Conservation (phyloP, 108 stramenopile species). For the Phaeodactylum tricornutum region DNA sequence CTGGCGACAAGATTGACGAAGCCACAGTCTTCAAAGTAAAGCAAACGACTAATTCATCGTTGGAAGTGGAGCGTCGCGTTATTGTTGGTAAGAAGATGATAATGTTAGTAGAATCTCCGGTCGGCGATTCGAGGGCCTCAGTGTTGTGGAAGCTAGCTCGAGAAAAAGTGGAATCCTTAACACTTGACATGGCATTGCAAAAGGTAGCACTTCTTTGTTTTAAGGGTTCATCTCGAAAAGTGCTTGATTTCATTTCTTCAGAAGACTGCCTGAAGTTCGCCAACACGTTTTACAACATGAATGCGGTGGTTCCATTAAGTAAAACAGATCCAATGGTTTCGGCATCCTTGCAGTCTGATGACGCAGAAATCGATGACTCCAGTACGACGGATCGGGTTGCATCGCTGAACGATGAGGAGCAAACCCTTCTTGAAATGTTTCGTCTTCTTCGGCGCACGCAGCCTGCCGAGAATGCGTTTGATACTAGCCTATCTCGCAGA, state of each 20-base stretch:
- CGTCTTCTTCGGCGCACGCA: slow-evolving; percentile 10
- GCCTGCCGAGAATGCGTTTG: slow-evolving; percentile 5
- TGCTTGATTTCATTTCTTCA: slow-evolving; percentile 39
- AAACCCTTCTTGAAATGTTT: slow-evolving; percentile 24
- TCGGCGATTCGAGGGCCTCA: slow-evolving; percentile 20
- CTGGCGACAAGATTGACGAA: background rate
- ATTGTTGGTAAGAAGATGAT: slow-evolving; percentile 22
- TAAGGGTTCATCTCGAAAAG: slow-evolving; percentile 26
- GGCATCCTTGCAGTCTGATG: background rate
- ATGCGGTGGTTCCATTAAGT: background rate
- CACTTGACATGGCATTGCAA: slow-evolving; percentile 60
- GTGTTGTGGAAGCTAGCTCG: slow-evolving; percentile 47
- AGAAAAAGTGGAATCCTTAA: slow-evolving; percentile 46
- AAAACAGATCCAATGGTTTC: background rate
- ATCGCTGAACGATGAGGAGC: slow-evolving; percentile 28
- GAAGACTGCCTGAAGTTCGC: slow-evolving; percentile 63
- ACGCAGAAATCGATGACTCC: background rate
- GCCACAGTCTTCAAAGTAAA: slow-evolving; percentile 1
- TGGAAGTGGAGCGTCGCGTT: background rate
- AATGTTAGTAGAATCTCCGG: slow-evolving; percentile 13
- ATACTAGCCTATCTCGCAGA: too few species aligned
- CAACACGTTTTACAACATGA: slow-evolving; percentile 50
- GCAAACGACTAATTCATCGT: background rate
- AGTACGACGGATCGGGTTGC: slow-evolving; percentile 14
- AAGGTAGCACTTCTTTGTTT: slow-evolving; percentile 36